A percentile compares a stretch with the other conserved stretches of the same genome.
phyloP scores from a whole-genome alignment of 2,329 filamentous ascomycete genomes.

The Penicillium griseofulvum region DNA sequence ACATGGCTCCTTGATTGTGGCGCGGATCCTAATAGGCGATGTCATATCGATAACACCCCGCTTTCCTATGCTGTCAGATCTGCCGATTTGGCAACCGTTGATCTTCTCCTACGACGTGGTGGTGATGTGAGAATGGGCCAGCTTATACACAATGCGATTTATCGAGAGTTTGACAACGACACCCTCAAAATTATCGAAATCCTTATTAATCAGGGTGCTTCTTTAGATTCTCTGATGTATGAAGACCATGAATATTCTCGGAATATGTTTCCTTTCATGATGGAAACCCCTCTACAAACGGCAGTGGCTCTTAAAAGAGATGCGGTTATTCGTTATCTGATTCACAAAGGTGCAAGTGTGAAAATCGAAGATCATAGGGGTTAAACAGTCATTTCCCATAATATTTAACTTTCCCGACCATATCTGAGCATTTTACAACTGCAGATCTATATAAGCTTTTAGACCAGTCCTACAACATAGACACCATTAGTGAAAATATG shows the following conservation, averaged over 20 bases:
- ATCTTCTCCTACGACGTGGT: slow-evolving; percentile 8
- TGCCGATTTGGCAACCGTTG: slow-evolving; percentile 5
- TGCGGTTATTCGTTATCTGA: not conserved
- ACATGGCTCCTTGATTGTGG: not conserved
- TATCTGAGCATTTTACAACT: too few species aligned
- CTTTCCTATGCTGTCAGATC: slow-evolving; percentile 12
- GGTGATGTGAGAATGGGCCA: slow-evolving; percentile 11
- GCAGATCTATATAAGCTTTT: not conserved
- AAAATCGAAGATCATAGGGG: not conserved
- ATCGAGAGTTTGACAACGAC: slow-evolving; percentile 1
- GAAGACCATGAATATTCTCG: not conserved
- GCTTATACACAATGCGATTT: slow-evolving; percentile 12
- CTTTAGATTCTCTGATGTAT: not conserved
- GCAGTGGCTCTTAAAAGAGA: not conserved
- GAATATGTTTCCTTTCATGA: not conserved
- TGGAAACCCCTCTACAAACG: not conserved
- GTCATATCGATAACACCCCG: slow-evolving; percentile 8
- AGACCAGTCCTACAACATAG: not conserved
- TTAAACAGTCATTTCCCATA: not conserved
- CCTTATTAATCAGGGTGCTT: slow-evolving; percentile 1
- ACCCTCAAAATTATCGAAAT: slow-evolving; percentile 1
- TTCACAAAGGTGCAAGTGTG: not conserved
- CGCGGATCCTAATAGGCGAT: not conserved
- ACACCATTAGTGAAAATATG: not conserved
- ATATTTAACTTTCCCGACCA: too few species aligned